Percentiles rank a stretch among this genome's conserved stretches.
Evolutionary conservation across 1,284 basidiomycete genomes (phyloP).

Genomic region (Albatrellus sp.): DNA sequence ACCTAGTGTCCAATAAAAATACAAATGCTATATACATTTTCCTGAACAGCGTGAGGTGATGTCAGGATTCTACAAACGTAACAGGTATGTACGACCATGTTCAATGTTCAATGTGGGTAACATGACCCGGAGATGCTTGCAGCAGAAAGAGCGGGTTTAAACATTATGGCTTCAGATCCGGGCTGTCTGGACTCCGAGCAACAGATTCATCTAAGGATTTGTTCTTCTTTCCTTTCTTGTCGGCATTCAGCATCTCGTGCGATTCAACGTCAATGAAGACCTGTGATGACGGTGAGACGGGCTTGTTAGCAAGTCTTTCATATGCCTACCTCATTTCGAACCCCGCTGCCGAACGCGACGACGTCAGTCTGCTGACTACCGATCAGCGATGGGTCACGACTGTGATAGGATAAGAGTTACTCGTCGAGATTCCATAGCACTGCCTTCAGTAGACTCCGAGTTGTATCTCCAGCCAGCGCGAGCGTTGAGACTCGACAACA

Average conservation of each 20-base stretch:
- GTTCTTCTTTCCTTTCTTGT: background rate
- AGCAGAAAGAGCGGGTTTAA: too few species aligned
- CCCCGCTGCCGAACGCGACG: conserved; percentile 3
- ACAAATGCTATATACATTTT: too few species aligned
- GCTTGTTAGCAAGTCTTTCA: background rate
- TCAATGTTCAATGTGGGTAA: too few species aligned
- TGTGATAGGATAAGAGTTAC: background rate
- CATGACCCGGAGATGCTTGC: too few species aligned
- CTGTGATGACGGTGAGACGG: background rate
- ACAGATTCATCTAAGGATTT: background rate
- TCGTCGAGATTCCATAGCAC: background rate
- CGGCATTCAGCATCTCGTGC: conserved; percentile 2
- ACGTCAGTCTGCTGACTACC: conserved; percentile 4
- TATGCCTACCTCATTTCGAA: conserved; percentile 3
- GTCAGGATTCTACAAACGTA: too few species aligned
- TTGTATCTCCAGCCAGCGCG: conserved; percentile 12
- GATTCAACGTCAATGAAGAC: conserved; percentile 5
- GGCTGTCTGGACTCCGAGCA: background rate
- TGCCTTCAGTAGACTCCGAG: background rate
- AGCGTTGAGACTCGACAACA: conserved; percentile 21
- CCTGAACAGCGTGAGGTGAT: too few species aligned
- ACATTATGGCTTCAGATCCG: too few species aligned
- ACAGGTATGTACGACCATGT: too few species aligned
- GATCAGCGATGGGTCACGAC: background rate
- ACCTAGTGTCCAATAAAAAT: too few species aligned